Evolutionary conservation across 371 early-diverging fungal species (phyloP), one percentile per base, ranked within the genome.

Genomic region (Funneliformis caledonium): DNA sequence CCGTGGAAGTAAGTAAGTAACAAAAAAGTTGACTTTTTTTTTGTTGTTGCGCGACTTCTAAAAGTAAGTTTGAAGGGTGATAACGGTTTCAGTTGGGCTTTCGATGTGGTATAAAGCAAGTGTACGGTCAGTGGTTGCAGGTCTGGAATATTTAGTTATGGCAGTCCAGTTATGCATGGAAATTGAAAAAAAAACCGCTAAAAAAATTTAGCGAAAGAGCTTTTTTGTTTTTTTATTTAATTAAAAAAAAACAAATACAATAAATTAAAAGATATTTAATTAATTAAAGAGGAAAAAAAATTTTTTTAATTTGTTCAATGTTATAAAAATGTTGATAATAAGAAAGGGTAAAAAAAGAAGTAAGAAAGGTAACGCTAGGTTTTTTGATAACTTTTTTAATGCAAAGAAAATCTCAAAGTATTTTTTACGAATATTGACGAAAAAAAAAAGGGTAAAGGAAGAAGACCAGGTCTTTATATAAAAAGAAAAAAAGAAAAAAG

Each of bases 41-140:
- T 47, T 47, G 14, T 52, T 52, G 16, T 52, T 4, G 47, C 48
- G 72, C 72, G 72, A 67, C 68, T 67, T 67, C 68, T 6, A 67
- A 2, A 42, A 67, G 22, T 16, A 70, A 70, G 43, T 48, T 26
- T 22, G 26, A 47, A 70, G 12, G 11, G 10, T 45, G 9, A 10
- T 47, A 26, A 4, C n/a, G 16, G n/a, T 48, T 12, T 70, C 22
- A 12, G 80, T 80, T 59, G 80, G 80, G 47, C 80, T 80, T 80
- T 80, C 80, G 42, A 80, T 80, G 37, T 80, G 80, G 47, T 80
- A 80, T 14, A 80, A 61, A 48, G 80, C 80, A n/a, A 80, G 72
- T 48, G 80, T 43, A 7, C 80, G 69, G 59, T 80, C 60, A 60
- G 72, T 80, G 11, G 80, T 80, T 59, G 80, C 61, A 19, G 72